Evolutionary conservation across 768 basidiomycete genomes (phyloP).

Genomic region (Peribolospora baueri): DNA sequence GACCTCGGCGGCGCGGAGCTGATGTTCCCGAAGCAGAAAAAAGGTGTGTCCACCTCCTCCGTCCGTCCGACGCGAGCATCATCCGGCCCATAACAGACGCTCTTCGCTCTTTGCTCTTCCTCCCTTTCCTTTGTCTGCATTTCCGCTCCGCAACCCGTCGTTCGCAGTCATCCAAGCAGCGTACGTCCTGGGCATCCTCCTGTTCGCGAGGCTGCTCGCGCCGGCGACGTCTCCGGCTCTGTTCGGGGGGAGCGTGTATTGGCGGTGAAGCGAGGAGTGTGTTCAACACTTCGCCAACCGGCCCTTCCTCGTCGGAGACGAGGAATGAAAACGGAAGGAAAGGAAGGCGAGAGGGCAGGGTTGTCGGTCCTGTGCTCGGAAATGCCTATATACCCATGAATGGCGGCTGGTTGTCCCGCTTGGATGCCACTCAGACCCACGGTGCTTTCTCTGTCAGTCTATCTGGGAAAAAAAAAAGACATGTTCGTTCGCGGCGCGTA

Average conservation of each 20-base stretch:
- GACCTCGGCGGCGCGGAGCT: conserved; percentile 34
- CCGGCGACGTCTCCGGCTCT: conserved; percentile 26
- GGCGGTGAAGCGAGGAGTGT: neutral
- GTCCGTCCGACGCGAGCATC: neutral
- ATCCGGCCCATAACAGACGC: neutral
- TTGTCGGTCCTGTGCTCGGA: too few species aligned
- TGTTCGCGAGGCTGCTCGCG: conserved; percentile 32
- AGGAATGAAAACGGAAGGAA: too few species aligned
- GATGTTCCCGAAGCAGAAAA: conserved; percentile 29
- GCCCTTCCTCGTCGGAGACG: neutral
- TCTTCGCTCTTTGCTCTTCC: too few species aligned
- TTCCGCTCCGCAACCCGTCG: neutral
- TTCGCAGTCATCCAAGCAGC: conserved; percentile 30
- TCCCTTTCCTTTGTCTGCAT: neutral
- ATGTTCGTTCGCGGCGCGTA: too few species aligned
- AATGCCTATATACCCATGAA: too few species aligned
- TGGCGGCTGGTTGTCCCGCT: too few species aligned
- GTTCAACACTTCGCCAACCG: too few species aligned
- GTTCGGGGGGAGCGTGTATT: conserved; percentile 7
- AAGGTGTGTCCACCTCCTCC: conserved; percentile 22
- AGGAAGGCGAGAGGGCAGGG: too few species aligned
- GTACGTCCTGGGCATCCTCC: conserved; percentile 37
- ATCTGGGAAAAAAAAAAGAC: too few species aligned
- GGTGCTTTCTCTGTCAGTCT: too few species aligned
- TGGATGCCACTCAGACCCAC: too few species aligned